Percentiles rank a stretch among this genome's conserved stretches.
Conservation (phyloP, 2,329 filamentous ascomycete genomes). For the Colletotrichum endophyticum region DNA sequence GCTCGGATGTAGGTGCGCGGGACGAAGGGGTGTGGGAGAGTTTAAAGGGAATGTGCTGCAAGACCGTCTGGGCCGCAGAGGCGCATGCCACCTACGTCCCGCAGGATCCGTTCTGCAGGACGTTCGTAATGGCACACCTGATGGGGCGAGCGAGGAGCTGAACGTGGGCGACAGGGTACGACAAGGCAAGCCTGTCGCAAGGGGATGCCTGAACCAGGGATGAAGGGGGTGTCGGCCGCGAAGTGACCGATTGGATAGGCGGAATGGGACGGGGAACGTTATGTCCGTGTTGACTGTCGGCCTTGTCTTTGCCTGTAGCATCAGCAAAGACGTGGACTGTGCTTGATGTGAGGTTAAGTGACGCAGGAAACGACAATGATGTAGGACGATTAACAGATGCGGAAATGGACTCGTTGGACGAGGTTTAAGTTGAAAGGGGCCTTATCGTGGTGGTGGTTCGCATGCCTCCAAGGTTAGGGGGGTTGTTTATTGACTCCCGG, state of each 20-base stretch:
- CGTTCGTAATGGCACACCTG: background rate
- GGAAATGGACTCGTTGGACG: background rate
- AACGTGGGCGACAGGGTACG: constrained; percentile 5
- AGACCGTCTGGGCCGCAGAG: background rate
- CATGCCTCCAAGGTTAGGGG: background rate
- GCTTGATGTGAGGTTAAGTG: background rate
- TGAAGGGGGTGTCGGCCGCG: background rate
- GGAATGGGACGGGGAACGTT: background rate
- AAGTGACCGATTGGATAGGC: constrained; percentile 5
- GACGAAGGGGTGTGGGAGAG: background rate
- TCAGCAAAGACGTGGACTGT: background rate
- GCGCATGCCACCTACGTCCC: background rate
- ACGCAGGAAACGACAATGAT: background rate
- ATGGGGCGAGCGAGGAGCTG: constrained; percentile 7
- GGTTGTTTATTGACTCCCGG: background rate
- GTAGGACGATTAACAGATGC: background rate
- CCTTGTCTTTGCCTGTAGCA: background rate
- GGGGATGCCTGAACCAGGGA: constrained; percentile 3
- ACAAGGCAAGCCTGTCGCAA: background rate
- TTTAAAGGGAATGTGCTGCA: background rate
- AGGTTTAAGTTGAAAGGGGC: background rate
- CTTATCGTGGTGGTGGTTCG: background rate
- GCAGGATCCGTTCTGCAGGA: constrained; percentile 3
- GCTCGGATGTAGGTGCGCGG: background rate
- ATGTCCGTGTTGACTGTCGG: background rate